Percentiles rank a stretch among this genome's conserved stretches.
These are phyloP conservation scores for Bipolaris zeicola DNA, from an alignment of 2,329 filamentous ascomycete genomes.

Conservation along the genomic window DNA sequence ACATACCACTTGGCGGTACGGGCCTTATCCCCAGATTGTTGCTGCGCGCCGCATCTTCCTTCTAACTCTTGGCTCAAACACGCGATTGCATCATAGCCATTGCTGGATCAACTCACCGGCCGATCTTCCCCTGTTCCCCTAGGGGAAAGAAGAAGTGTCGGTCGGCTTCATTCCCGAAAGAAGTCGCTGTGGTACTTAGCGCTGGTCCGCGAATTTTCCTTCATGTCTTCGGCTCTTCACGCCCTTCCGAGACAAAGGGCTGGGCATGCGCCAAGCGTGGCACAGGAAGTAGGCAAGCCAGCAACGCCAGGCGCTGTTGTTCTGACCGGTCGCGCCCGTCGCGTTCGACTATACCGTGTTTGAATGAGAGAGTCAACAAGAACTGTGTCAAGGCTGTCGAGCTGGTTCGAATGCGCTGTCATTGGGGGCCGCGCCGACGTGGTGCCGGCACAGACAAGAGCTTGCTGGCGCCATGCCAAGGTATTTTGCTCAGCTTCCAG, in stretches of 20 bases:
- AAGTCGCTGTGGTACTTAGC: neutral
- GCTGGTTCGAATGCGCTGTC: neutral
- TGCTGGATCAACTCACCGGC: neutral
- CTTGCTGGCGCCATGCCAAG: constrained; percentile 3
- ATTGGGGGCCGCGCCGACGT: neutral
- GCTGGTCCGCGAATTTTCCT: neutral
- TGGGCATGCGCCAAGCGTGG: constrained; percentile 4
- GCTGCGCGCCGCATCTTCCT: neutral
- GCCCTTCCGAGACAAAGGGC: neutral
- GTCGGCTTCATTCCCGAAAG: neutral
- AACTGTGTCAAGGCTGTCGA: neutral
- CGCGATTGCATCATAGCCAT: neutral
- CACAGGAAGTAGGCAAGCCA: constrained; percentile 2
- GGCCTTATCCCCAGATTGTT: neutral
- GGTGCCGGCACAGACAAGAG: neutral
- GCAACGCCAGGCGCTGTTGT: neutral
- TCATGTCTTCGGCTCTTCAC: neutral
- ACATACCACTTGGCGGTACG: neutral
- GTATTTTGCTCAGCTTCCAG: neutral
- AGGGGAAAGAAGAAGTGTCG: neutral
- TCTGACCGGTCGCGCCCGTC: constrained; percentile 1
- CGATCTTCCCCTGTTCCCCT: neutral
- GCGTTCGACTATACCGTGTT: neutral
- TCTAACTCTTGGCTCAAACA: constrained; percentile 6
- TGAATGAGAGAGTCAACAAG: neutral